Percentiles rank a stretch among this genome's conserved stretches.
Conservation (phyloP, 192 early-diverging fungal species). For the Rhizoclosmatium sp. region DNA sequence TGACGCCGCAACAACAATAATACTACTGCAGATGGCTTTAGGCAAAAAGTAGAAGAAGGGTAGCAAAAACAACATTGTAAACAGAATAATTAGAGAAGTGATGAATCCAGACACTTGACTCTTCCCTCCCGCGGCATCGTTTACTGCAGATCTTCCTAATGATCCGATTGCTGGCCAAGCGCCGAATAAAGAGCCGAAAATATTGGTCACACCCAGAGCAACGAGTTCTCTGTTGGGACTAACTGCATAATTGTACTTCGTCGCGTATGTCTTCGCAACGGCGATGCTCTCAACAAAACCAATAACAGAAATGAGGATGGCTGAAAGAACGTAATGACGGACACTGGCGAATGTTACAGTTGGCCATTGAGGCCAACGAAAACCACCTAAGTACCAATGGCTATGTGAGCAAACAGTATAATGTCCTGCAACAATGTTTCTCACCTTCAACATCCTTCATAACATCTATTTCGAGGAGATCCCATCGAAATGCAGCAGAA, state of each 20-base stretch:
- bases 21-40: slow-evolving; percentile 70
- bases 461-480: slow-evolving; percentile 73
- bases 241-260: slow-evolving; percentile 89
- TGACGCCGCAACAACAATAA: slow-evolving; percentile 62
- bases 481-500: slow-evolving; percentile 73
- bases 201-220: slow-evolving; percentile 90
- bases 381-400: slow-evolving; percentile 46
- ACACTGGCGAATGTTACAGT: slow-evolving; percentile 65
- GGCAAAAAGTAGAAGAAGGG: slow-evolving; percentile 88
- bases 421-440: too few relatives aligned
- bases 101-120: slow-evolving; percentile 91
- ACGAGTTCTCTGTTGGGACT: slow-evolving; percentile 97
- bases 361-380: slow-evolving; percentile 68
- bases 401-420: too few relatives aligned
- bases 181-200: slow-evolving; percentile 82
- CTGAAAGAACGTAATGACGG: slow-evolving; percentile 78
- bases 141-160: slow-evolving; percentile 90
- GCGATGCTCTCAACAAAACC: slow-evolving; percentile 98
- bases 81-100: slow-evolving; percentile 74
- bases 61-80: slow-evolving; percentile 83
- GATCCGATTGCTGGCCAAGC: slow-evolving; percentile 86
- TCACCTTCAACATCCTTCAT: slow-evolving; percentile 75
- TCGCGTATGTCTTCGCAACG: slow-evolving; percentile 91
- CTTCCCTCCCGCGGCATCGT: slow-evolving; percentile 89
- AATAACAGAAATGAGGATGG: slow-evolving; percentile 91